These are phyloP conservation scores for Whalleya microplaca DNA, from an alignment of 2,329 filamentous ascomycete genomes.

Conservation along the genomic window DNA sequence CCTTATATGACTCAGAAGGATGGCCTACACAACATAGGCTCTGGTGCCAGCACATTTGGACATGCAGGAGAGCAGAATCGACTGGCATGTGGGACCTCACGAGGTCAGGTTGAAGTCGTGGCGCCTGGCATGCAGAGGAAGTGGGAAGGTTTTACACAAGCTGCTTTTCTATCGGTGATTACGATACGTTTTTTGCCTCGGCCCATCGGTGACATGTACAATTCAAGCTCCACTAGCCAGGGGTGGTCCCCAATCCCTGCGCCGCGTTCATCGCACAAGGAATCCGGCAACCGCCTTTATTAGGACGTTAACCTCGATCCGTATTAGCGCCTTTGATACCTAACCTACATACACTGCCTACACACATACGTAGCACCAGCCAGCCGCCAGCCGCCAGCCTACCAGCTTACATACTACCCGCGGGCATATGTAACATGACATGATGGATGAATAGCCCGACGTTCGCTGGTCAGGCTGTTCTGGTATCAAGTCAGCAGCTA, in stretches of 20 bases:
- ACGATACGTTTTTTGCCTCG: constrained; percentile 18
- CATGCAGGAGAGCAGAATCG: constrained; percentile 21
- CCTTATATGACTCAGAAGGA: too few relatives aligned
- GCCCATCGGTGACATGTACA: constrained; percentile 17
- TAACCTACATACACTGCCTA: too few relatives aligned
- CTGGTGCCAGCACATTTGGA: constrained; percentile 6
- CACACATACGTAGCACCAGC: too few relatives aligned
- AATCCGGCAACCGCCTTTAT: neutral
- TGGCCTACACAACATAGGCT: constrained; percentile 15
- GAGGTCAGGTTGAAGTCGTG: constrained; percentile 14
- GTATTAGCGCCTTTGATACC: too few relatives aligned
- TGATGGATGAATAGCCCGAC: too few relatives aligned
- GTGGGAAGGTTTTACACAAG: constrained; percentile 13
- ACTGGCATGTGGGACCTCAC: constrained; percentile 23
- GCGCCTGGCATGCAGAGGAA: constrained; percentile 13
- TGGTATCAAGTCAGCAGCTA: too few relatives aligned
- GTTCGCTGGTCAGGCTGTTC: too few relatives aligned
- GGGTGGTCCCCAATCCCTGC: neutral
- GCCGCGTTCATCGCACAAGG: neutral
- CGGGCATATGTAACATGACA: too few relatives aligned
- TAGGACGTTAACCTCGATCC: too few relatives aligned
- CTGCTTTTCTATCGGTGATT: constrained; percentile 11
- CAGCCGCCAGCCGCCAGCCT: too few relatives aligned
- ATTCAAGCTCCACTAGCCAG: constrained; percentile 8
- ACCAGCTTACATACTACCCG: too few relatives aligned